phyloP scores from a whole-genome alignment of 257 asterid species.

The Nyctanthes arbortristis region DNA sequence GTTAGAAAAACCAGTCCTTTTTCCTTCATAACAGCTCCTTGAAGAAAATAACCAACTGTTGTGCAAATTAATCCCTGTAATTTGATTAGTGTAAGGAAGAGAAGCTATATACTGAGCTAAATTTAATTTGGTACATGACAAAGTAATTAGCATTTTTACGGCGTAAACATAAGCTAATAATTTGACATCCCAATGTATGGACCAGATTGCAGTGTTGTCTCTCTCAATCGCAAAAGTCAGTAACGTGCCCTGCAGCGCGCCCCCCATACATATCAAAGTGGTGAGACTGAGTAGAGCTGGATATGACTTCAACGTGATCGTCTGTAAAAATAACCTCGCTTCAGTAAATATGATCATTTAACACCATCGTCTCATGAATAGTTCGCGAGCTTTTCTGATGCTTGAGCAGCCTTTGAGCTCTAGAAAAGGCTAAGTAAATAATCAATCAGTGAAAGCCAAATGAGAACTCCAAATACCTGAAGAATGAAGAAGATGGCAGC shows the following conservation, averaged over 20 bases:
- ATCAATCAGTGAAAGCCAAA: too few relatives aligned
- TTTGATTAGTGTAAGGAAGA: too few relatives aligned
- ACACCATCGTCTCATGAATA: too few relatives aligned
- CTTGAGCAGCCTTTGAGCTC: too few relatives aligned
- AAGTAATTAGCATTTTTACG: too few relatives aligned
- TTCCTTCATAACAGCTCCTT: slow-evolving; percentile 45
- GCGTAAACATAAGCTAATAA: slow-evolving; percentile 57
- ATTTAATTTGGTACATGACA: too few relatives aligned
- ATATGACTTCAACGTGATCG: slow-evolving; percentile 50
- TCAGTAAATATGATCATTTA: too few relatives aligned
- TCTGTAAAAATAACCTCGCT: neutral
- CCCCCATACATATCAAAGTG: slow-evolving; percentile 50
- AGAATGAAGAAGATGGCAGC: slow-evolving; percentile 59
- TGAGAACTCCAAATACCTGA: too few relatives aligned
- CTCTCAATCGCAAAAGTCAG: slow-evolving; percentile 54
- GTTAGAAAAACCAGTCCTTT: slow-evolving; percentile 57
- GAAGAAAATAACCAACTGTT: slow-evolving; percentile 45
- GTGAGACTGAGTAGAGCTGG: slow-evolving; percentile 67
- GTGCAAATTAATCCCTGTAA: slow-evolving; percentile 61
- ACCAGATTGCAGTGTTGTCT: slow-evolving; percentile 48
- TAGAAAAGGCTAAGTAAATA: neutral
- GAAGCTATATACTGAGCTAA: too few relatives aligned
- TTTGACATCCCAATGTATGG: slow-evolving; percentile 49
- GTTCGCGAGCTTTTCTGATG: too few relatives aligned
- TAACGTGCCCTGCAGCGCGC: slow-evolving; percentile 46